These are phyloP conservation scores for Epichloe uncinata DNA, from an alignment of 2,329 filamentous ascomycete species.

Conservation along the genomic window DNA sequence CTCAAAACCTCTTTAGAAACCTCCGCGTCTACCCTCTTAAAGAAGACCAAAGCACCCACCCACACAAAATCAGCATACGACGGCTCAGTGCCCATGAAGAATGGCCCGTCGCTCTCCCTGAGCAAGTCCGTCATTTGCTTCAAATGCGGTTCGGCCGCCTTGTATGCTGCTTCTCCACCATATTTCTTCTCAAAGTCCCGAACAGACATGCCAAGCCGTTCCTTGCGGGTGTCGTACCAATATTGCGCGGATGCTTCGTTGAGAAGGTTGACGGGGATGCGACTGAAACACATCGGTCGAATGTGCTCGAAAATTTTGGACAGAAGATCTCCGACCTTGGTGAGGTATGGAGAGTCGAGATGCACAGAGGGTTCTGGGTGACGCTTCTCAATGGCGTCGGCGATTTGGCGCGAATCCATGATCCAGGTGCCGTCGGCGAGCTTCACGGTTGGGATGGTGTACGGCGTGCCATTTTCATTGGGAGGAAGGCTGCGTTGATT, in stretches of 20 bases:
- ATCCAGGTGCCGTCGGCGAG: slow-evolving; percentile 43
- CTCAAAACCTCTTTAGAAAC: slow-evolving; percentile 22
- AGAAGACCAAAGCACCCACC: slow-evolving; percentile 32
- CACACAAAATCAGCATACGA: slow-evolving; percentile 47
- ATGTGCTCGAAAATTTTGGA: slow-evolving; percentile 19
- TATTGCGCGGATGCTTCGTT: slow-evolving; percentile 36
- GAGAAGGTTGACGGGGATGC: slow-evolving; percentile 38
- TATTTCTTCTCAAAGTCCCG: slow-evolving; percentile 31
- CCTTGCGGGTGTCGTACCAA: slow-evolving; percentile 39
- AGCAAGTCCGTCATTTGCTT: slow-evolving; percentile 20
- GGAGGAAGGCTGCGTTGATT: slow-evolving; percentile 3
- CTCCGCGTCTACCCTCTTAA: slow-evolving; percentile 21
- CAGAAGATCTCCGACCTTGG: slow-evolving; percentile 30
- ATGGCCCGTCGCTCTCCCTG: slow-evolving; percentile 45
- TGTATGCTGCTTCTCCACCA: slow-evolving; percentile 37
- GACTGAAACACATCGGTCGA: slow-evolving; percentile 29
- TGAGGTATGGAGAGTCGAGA: slow-evolving; percentile 38
- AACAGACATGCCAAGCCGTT: slow-evolving; percentile 37
- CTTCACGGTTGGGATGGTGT: slow-evolving; percentile 34
- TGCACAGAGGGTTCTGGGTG: slow-evolving; percentile 46
- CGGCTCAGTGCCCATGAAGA: slow-evolving; percentile 42
- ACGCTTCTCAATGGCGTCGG: slow-evolving; percentile 40
- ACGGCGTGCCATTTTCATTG: slow-evolving; percentile 3
- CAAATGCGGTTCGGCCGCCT: slow-evolving; percentile 24
- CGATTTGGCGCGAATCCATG: slow-evolving; percentile 53